Evolutionary conservation across 129 eudicot species (phyloP).

Genomic region (Flaveria robusta): DNA sequence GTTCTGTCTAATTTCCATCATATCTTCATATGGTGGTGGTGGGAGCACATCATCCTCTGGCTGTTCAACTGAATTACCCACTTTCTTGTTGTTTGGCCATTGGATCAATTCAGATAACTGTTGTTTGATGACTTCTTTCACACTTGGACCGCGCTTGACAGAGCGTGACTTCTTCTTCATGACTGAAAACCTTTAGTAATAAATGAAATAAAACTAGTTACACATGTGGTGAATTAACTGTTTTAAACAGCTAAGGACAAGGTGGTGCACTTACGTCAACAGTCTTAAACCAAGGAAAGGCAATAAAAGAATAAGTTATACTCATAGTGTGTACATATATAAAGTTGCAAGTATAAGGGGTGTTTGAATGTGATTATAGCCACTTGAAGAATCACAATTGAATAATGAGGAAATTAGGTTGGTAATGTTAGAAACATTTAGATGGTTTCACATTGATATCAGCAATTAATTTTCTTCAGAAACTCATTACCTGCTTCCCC

Average conservation of each 20-base stretch:
- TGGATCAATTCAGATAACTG: not conserved
- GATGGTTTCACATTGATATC: not conserved
- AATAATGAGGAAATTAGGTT: not conserved
- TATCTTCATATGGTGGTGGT: constrained; percentile 15
- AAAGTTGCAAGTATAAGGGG: not conserved
- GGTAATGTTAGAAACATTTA: not conserved
- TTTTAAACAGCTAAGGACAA: constrained; percentile 4
- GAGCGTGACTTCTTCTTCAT: constrained; percentile 14
- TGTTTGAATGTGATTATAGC: not conserved
- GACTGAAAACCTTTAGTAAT: not conserved
- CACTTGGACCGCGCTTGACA: not conserved
- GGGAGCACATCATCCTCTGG: constrained; percentile 28
- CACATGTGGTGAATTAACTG: not conserved
- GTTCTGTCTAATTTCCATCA: not conserved
- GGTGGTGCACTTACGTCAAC: not conserved
- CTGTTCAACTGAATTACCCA: not conserved
- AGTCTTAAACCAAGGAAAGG: constrained; percentile 6
- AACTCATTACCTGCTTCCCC: not conserved
- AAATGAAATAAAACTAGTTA: constrained; percentile 5
- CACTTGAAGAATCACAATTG: not conserved
- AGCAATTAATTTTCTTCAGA: not conserved
- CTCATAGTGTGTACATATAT: not conserved
- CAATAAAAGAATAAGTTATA: constrained; percentile 9
- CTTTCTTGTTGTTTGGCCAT: not conserved
- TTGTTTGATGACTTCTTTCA: not conserved